phyloP scores from a whole-genome alignment of 2,329 filamentous ascomycete genomes.

The Ceratocystis harringtonii region DNA sequence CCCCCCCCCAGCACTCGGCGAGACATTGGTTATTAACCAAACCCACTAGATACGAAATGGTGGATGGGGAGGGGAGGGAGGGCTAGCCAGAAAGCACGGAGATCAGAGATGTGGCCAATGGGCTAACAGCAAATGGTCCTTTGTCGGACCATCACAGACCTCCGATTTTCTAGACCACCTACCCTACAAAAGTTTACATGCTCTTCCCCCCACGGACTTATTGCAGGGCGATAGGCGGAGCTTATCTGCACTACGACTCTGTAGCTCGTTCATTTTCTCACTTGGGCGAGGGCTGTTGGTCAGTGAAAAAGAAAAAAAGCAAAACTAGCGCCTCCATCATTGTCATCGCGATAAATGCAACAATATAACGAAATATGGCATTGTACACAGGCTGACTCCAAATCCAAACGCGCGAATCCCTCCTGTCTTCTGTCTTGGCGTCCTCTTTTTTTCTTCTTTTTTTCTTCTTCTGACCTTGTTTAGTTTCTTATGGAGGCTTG shows the following conservation, averaged over 20 bases:
- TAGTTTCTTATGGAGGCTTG: constrained; percentile 1
- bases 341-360: not conserved
- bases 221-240: not conserved
- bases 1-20: not conserved
- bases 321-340: not conserved
- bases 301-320: not conserved
- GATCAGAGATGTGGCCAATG: not conserved
- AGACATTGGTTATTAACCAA: not conserved
- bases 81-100: not conserved
- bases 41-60: not conserved
- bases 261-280: not conserved
- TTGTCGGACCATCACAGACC: not conserved
- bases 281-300: no score
- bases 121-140: not conserved
- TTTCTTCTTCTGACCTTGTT: not conserved
- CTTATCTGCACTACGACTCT: not conserved
- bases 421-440: not conserved
- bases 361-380: no score
- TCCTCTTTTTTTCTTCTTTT: not conserved
- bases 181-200: no score
- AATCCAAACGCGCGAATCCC: not conserved
- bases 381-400: not conserved
- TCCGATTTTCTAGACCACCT: not conserved
- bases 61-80: not conserved
- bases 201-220: not conserved